Evolutionary conservation across 257 asterid genomes (phyloP), one percentile per base, ranked within the genome.

Genomic region (Plantago major): DNA sequence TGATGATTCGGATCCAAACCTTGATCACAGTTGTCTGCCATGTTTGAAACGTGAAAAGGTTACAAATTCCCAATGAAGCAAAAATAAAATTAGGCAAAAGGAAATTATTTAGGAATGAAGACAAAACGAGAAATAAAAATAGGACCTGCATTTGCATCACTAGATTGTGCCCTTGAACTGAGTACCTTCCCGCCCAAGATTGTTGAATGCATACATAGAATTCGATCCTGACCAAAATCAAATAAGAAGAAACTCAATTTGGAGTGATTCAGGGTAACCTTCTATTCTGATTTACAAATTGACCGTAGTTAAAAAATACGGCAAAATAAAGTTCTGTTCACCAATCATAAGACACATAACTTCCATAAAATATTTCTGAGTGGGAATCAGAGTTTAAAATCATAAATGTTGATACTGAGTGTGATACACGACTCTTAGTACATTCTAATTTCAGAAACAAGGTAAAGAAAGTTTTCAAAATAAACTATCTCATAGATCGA

Each of bases 201-300:
- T 45, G 71, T 59, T 62, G 83, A 77, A 73, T 81, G 77, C 67
- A 55, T 50, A 75, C 74, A 69, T 43, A 93, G 84, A 84, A 87
- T 83, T 68, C 61, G 84, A 62, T 82, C 79, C 99, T 89, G 89
- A 79, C 90, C 85, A 81, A 81, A n/a, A 72, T 80, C 76, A 82
- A 67, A 71, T 54, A 66, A 68, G 69, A 72, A 62, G 69, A 45
- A 51, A 62, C 66, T 65, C 48, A 66, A 43, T 42, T 78, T 48
- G 65, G 42, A 69, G 66, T 76, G 63, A 60, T 63, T 46, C 38
- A 65, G 45, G 18, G 42, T 48, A 73, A 64, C 28, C 67, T 66
- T 65, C 57, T 57, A 45, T 68, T 54, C 67, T 70, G 49, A 49
- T 46, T 22, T 61, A 37, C 22, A 59, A 17, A 33, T 33, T 33